These are phyloP conservation scores for Linum tenue DNA, from an alignment of 345 rosid genomes.

Conservation along the genomic window DNA sequence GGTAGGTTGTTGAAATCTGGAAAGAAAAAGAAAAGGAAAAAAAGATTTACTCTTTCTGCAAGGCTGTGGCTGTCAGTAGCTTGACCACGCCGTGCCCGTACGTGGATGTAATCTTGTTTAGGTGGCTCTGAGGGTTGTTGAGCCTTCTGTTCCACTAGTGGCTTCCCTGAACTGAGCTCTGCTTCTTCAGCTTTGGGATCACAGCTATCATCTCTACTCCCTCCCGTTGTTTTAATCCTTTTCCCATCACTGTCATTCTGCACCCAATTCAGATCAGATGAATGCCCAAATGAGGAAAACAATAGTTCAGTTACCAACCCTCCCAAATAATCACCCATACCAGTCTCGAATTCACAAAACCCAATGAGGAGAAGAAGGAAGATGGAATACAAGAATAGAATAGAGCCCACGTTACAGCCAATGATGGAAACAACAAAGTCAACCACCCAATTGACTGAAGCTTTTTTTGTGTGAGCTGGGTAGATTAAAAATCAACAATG, in stretches of 20 bases:
- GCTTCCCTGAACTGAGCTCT: conserved; percentile 43
- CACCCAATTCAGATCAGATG: not conserved
- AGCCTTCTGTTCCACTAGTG: conserved; percentile 30
- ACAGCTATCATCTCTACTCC: conserved; percentile 38
- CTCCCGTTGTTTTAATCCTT: conserved; percentile 37
- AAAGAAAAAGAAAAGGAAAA: not conserved
- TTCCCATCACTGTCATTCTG: conserved; percentile 54
- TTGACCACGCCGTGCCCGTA: conserved; percentile 92
- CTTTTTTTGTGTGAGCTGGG: not conserved
- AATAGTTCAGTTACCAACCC: not conserved
- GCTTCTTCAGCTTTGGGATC: conserved; percentile 36
- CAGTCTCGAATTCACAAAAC: not conserved
- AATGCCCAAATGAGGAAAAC: not conserved
- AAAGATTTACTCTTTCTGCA: conserved; percentile 77
- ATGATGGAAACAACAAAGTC: conserved; percentile 1
- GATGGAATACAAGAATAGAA: not conserved
- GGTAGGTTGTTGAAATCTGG: not conserved
- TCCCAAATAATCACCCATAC: not conserved
- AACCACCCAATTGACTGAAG: not conserved
- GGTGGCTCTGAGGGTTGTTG: conserved; percentile 44
- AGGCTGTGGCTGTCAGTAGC: conserved; percentile 97
- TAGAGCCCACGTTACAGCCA: not conserved
- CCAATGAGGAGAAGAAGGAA: conserved; percentile 11
- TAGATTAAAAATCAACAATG: not conserved
- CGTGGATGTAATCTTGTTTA: conserved; percentile 84